phyloP scores from a whole-genome alignment of 1,139 yeast species.

The Suhomyces yuchorum region DNA sequence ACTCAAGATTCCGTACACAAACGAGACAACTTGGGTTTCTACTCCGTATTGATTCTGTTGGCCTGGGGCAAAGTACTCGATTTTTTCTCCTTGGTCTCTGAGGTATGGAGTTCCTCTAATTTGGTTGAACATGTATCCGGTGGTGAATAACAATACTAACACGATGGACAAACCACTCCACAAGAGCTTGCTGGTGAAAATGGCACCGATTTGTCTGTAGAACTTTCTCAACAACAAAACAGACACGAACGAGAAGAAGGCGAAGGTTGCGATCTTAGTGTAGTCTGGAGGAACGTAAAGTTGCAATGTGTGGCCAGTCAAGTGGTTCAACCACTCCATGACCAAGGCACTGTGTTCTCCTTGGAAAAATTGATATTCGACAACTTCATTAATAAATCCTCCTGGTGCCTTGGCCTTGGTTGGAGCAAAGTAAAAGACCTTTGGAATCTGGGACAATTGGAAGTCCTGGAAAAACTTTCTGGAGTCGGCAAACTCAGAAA shows the following conservation, averaged over 20 bases:
- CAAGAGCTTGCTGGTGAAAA: slow-evolving; percentile 36
- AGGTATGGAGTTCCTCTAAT: slow-evolving; percentile 78
- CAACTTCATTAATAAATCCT: slow-evolving; percentile 38
- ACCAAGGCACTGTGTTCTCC: slow-evolving; percentile 54
- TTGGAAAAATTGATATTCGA: slow-evolving; percentile 52
- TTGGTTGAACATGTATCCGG: slow-evolving; percentile 93
- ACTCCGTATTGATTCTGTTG: slow-evolving; percentile 78
- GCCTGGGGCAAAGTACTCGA: slow-evolving; percentile 63
- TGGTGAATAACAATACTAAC: slow-evolving; percentile 66
- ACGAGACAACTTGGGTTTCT: slow-evolving; percentile 76
- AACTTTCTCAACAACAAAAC: slow-evolving; percentile 26
- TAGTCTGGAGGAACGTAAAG: slow-evolving; percentile 59
- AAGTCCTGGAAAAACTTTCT: slow-evolving; percentile 56
- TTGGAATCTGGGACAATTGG: slow-evolving; percentile 76
- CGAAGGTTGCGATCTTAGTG: slow-evolving; percentile 52
- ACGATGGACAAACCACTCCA: slow-evolving; percentile 72
- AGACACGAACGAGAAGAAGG: slow-evolving; percentile 39
- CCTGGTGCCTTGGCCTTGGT: slow-evolving; percentile 36
- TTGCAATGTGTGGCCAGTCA: slow-evolving; percentile 47
- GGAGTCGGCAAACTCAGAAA: slow-evolving; percentile 68
- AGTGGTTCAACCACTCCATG: slow-evolving; percentile 36
- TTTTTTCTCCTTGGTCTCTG: slow-evolving; percentile 56
- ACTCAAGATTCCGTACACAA: slow-evolving; percentile 62
- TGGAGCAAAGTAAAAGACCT: slow-evolving; percentile 66
- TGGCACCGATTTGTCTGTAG: slow-evolving; percentile 35